Conservation (phyloP, 2,329 filamentous ascomycete genomes). For the Monosporascus ibericus region DNA sequence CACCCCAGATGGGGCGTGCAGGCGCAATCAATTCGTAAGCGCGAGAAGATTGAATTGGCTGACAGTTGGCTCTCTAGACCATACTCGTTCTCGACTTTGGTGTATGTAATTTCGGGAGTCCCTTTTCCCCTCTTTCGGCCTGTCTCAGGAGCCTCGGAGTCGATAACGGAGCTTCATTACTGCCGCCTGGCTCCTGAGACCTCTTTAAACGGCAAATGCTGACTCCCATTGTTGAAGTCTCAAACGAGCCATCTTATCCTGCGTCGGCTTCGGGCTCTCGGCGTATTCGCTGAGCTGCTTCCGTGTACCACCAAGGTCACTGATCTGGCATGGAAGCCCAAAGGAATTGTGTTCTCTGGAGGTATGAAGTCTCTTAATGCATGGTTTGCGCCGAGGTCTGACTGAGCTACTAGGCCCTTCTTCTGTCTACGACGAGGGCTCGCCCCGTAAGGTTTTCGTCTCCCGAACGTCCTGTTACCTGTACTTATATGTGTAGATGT, state of each 20-base stretch:
- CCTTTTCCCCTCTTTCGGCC: neutral
- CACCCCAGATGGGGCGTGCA: neutral
- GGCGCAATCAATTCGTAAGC: neutral
- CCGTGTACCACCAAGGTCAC: constrained; percentile 77
- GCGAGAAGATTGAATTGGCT: constrained; percentile 1
- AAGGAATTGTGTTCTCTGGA: constrained; percentile 74
- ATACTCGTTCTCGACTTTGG: constrained; percentile 68
- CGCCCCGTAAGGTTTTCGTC: constrained; percentile 41
- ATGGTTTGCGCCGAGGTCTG: neutral
- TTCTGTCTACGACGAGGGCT: constrained; percentile 74
- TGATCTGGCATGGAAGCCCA: constrained; percentile 72
- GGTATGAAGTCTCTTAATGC: constrained; percentile 41
- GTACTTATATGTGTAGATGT: constrained; percentile 41
- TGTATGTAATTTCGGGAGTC: neutral
- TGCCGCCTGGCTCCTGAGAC: neutral
- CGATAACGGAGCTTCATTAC: neutral
- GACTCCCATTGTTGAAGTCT: neutral
- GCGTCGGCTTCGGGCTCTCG: constrained; percentile 68
- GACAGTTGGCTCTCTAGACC: constrained; percentile 45
- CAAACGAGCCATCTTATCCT: constrained; percentile 72
- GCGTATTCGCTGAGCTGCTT: constrained; percentile 82
- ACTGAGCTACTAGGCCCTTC: constrained; percentile 33
- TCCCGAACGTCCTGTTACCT: neutral
- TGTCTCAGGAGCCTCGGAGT: neutral
- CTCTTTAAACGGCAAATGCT: neutral